These are phyloP conservation scores for Chlorophyllum brunneum DNA, from an alignment of 768 basidiomycete species.

Conservation along the genomic window DNA sequence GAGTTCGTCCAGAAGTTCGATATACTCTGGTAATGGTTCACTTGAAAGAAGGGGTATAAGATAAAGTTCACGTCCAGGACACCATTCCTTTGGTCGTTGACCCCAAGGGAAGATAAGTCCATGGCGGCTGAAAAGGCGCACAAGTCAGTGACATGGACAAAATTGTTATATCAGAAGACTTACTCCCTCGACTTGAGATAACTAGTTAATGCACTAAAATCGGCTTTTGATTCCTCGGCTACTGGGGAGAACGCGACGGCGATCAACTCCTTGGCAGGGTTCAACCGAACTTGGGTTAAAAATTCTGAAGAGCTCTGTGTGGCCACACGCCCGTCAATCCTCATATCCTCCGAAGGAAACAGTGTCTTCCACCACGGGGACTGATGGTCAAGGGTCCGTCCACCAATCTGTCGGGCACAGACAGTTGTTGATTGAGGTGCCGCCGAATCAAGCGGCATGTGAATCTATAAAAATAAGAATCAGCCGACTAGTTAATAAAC, in stretches of 20 bases:
- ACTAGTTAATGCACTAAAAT: conserved; percentile 58
- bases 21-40: conserved; percentile 75
- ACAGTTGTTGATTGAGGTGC: conserved; percentile 65
- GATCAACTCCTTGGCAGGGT: conserved; percentile 72
- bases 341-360: conserved; percentile 65
- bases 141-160: conserved; percentile 12
- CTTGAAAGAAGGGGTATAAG: conserved; percentile 70
- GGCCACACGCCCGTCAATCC: conserved; percentile 83
- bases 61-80: conserved; percentile 84
- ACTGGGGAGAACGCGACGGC: conserved; percentile 69
- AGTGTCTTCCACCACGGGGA: conserved; percentile 72
- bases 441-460: conserved; percentile 75
- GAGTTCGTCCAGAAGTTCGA: conserved; percentile 78
- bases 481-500: conserved; percentile 14
- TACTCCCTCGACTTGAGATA: conserved; percentile 74
- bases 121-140: conserved; percentile 56
- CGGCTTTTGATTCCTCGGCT: conserved; percentile 37
- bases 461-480: conserved; percentile 43
- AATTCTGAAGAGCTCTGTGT: conserved; percentile 75
- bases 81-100: conserved; percentile 61
- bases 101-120: conserved; percentile 89
- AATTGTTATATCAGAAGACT: conserved; percentile 3
- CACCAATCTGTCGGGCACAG: conserved; percentile 76
- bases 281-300: conserved; percentile 74
- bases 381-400: conserved; percentile 51